Conservation (phyloP, 75 land plant species). For the Cupressus sempervirens region DNA sequence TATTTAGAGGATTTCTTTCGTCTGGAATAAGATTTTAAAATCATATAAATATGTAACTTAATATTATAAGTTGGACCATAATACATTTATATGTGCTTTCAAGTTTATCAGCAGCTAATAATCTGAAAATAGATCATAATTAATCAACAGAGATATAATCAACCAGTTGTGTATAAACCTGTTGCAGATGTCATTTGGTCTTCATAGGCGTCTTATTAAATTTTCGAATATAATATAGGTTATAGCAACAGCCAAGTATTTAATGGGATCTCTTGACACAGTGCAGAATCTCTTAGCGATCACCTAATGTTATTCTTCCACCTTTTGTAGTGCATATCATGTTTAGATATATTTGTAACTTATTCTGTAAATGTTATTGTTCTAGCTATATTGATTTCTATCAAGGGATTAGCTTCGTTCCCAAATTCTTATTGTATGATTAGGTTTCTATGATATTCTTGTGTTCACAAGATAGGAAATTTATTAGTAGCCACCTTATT, state of each 20-base stretch:
- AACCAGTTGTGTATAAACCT: not conserved
- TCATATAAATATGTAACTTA: too few relatives aligned
- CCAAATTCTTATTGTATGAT: not conserved
- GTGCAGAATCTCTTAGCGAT: not conserved
- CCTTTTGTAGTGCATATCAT: not conserved
- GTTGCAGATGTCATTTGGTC: not conserved
- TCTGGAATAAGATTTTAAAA: too few relatives aligned
- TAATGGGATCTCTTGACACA: too few relatives aligned
- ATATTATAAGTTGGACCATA: too few relatives aligned
- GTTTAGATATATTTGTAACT: not conserved
- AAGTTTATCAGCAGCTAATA: not conserved
- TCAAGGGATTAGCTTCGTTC: not conserved
- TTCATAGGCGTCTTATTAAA: not conserved
- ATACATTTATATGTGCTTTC: too few relatives aligned
- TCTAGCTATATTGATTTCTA: not conserved
- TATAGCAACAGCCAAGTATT: not conserved
- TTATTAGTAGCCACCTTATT: not conserved
- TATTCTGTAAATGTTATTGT: not conserved
- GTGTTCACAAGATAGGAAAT: not conserved
- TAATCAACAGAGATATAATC: not conserved
- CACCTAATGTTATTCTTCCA: not conserved
- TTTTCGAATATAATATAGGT: not conserved
- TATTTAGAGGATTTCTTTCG: too few relatives aligned
- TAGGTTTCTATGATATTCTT: not conserved
- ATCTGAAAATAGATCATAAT: not conserved